Evolutionary conservation across 75 land plant genomes (phyloP).

Genomic region (Pinus tabuliformis): DNA sequence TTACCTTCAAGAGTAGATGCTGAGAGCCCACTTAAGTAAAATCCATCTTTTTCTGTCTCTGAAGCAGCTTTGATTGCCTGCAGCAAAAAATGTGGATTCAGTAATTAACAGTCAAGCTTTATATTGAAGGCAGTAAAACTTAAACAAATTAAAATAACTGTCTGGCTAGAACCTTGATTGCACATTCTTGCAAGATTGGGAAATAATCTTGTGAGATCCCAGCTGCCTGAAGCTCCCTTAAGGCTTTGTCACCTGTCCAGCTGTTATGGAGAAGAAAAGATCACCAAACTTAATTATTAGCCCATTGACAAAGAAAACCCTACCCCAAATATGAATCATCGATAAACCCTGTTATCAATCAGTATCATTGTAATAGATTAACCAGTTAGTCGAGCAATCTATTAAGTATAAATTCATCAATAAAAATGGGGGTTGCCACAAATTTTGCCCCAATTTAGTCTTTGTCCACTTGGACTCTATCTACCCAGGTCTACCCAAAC

Average conservation of each 20-base stretch:
- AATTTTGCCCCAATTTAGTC: too few species aligned
- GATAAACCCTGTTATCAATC: background rate
- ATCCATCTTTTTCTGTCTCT: constrained; percentile 54
- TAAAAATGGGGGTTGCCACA: too few species aligned
- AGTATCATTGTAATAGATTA: background rate
- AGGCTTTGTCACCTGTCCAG: constrained; percentile 87
- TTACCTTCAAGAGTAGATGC: constrained; percentile 72
- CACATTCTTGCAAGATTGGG: constrained; percentile 67
- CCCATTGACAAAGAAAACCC: constrained; percentile 1
- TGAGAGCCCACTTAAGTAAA: constrained; percentile 73
- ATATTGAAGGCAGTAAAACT: background rate
- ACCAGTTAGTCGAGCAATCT: background rate
- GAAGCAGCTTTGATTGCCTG: constrained; percentile 85
- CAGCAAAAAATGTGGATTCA: constrained; percentile 1
- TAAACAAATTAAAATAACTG: background rate
- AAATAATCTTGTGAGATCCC: constrained; percentile 66
- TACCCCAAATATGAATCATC: background rate
- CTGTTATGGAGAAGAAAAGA: constrained; percentile 21
- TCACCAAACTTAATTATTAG: background rate
- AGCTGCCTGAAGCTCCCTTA: constrained; percentile 70
- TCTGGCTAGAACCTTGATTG: constrained; percentile 54
- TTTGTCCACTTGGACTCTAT: too few species aligned
- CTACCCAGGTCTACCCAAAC: too few species aligned
- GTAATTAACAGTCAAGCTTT: constrained; percentile 5
- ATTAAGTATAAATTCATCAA: too few species aligned